A percentile compares a stretch with the other conserved stretches of the same genome.
These are phyloP conservation scores for Magnusiomyces suaveolens DNA, from an alignment of 1,139 yeast genomes.

Conservation along the genomic window DNA sequence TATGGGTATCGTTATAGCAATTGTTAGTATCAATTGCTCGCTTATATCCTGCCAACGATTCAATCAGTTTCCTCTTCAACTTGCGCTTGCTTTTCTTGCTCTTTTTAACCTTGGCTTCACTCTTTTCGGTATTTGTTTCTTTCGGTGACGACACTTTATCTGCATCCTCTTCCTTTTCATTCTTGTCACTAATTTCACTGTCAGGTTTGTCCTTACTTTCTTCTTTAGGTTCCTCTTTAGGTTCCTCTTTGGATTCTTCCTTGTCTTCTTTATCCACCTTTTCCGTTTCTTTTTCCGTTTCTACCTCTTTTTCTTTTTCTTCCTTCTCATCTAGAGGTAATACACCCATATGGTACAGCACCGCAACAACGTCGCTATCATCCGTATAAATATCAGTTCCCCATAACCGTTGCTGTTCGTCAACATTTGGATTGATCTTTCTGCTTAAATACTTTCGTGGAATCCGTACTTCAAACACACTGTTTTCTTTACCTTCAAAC, in stretches of 20 bases:
- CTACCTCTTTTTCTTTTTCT: conserved; percentile 4
- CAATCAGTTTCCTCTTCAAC: conserved; percentile 1
- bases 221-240: background rate
- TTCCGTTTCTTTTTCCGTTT: conserved; percentile 6
- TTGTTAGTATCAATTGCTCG: background rate
- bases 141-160: too few relatives aligned
- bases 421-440: conserved; percentile 34
- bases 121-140: background rate
- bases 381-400: conserved; percentile 91
- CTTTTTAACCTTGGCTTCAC: background rate
- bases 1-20: background rate
- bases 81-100: background rate
- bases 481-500: conserved; percentile 46
- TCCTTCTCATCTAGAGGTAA: conserved; percentile 32
- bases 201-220: background rate
- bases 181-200: background rate
- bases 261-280: background rate
- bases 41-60: background rate
- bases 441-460: conserved; percentile 34
- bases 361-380: conserved; percentile 76
- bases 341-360: conserved; percentile 65
- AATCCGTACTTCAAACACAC: conserved; percentile 54
- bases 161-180: background rate
- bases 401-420: conserved; percentile 59
- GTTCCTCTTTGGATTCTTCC: background rate